Evolutionary conservation across 768 basidiomycete genomes (phyloP).

Genomic region (Amanita pallidorosea): DNA sequence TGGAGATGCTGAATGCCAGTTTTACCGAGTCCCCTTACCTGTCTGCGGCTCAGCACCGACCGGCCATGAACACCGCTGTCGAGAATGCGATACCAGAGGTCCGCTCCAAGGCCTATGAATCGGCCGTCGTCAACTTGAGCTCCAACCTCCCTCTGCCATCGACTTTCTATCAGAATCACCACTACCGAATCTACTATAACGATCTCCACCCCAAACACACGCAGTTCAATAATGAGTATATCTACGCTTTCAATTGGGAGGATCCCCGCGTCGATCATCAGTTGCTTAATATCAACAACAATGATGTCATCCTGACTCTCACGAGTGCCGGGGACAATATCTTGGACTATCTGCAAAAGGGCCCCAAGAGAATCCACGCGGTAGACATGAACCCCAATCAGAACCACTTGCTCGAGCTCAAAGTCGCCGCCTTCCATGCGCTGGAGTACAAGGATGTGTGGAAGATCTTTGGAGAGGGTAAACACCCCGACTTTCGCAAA

Average conservation of each 20-base stretch:
- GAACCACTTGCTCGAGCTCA: conserved; percentile 71
- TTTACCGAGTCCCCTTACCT: background rate
- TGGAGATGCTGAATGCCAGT: background rate
- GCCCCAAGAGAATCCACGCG: conserved; percentile 38
- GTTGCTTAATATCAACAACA: conserved; percentile 41
- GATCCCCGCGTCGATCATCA: conserved; percentile 69
- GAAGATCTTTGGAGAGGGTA: conserved; percentile 56
- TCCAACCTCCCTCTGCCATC: background rate
- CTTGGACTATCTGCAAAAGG: conserved; percentile 40
- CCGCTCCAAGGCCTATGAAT: background rate
- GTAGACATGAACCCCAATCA: conserved; percentile 74
- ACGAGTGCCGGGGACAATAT: conserved; percentile 77
- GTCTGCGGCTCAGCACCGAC: background rate
- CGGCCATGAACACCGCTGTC: background rate
- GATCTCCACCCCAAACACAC: background rate
- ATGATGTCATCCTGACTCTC: conserved; percentile 64
- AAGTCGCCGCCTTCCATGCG: conserved; percentile 52
- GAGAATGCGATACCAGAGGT: background rate
- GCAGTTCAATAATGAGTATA: background rate
- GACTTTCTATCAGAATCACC: background rate
- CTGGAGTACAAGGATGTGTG: conserved; percentile 56
- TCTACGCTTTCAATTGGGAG: conserved; percentile 29
- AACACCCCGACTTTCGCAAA: conserved; percentile 44
- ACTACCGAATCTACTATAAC: background rate
- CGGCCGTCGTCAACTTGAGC: background rate